Conservation (phyloP, 164 flowering plant genomes). For the Aristolochia fimbriata region DNA sequence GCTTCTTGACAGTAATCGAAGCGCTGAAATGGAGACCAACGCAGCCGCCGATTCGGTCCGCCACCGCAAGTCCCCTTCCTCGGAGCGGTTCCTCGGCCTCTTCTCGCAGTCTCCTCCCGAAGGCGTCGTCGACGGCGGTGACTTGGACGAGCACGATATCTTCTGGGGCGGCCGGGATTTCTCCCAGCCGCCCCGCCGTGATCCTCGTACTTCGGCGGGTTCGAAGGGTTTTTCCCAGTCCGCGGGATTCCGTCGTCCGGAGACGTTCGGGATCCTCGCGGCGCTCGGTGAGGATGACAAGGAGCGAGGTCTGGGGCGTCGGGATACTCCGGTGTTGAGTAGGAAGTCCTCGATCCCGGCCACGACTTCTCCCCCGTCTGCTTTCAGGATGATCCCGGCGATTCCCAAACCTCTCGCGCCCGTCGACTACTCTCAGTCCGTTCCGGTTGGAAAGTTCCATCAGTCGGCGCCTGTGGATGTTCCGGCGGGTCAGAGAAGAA, state of each 20-base stretch:
- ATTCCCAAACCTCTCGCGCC: slow-evolving; percentile 27
- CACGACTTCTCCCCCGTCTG: slow-evolving; percentile 6
- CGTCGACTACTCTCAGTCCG: slow-evolving; percentile 13
- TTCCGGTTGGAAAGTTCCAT: slow-evolving; percentile 22
- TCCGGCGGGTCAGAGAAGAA: slow-evolving; percentile 25
- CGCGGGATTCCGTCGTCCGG: slow-evolving; percentile 12
- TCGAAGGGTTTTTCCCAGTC: no score
- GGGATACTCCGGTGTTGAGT: slow-evolving; percentile 8
- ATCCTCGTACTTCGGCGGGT: slow-evolving; percentile 1
- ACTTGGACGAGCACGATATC: slow-evolving; percentile 58
- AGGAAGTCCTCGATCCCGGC: slow-evolving; percentile 22
- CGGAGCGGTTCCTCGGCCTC: slow-evolving; percentile 43
- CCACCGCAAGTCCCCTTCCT: slow-evolving; percentile 30
- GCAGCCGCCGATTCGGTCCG: slow-evolving; percentile 15
- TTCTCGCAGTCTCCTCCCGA: slow-evolving; percentile 15
- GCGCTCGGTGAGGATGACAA: slow-evolving; percentile 28
- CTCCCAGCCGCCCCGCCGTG: slow-evolving; percentile 14
- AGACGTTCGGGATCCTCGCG: slow-evolving; percentile 47
- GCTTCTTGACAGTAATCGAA: background rate
- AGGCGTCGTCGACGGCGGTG: slow-evolving; percentile 19
- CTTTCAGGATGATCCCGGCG: slow-evolving; percentile 24
- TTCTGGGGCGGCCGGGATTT: slow-evolving; percentile 44
- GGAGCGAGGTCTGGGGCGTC: background rate
- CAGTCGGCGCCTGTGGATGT: slow-evolving; percentile 65
- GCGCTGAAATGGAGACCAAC: slow-evolving; percentile 21